Evolutionary conservation across 176 grass and related monocot species (phyloP).

Genomic region (Areca catechu): DNA sequence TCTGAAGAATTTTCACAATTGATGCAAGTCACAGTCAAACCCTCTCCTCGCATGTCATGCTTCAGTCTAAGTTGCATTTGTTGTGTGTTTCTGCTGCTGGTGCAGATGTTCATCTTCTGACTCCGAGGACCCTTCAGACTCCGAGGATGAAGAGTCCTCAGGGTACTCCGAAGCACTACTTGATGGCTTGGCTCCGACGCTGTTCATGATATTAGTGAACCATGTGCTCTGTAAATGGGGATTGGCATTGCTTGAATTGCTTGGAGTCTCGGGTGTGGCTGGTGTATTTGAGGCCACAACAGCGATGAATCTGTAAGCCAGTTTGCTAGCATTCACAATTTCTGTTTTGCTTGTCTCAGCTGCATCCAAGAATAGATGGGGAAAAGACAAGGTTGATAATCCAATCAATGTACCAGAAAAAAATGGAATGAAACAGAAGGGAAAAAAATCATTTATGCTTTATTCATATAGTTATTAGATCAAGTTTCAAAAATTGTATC

Average conservation of each 20-base stretch:
- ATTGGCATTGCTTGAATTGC: slow-evolving; percentile 15
- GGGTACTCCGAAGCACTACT: slow-evolving; percentile 6
- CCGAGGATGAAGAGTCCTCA: slow-evolving; percentile 3
- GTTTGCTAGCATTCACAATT: slow-evolving; percentile 43
- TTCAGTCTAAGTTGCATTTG: slow-evolving; percentile 1
- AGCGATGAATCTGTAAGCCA: slow-evolving; percentile 31
- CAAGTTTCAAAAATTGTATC: too few species aligned
- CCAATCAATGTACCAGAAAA: too few species aligned
- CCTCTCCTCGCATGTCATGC: slow-evolving; percentile 7
- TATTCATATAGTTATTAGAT: too few species aligned
- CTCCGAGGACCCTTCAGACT: slow-evolving; percentile 1
- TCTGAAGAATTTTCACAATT: too few species aligned
- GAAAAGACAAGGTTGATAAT: too few species aligned
- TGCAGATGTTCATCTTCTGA: slow-evolving; percentile 9
- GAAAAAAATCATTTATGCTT: too few species aligned
- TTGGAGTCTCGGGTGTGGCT: slow-evolving; percentile 16
- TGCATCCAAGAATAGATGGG: neutral
- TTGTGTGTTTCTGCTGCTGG: neutral
- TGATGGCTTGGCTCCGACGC: slow-evolving; percentile 35
- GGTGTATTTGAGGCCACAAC: slow-evolving; percentile 22
- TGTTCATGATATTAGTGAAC: slow-evolving; percentile 25
- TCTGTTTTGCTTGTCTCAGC: slow-evolving; percentile 50
- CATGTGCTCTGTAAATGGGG: slow-evolving; percentile 25
- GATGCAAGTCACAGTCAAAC: too few species aligned
- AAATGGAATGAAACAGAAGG: too few species aligned